These are phyloP conservation scores for Ailanthus altissimus DNA, from an alignment of 345 rosid species.

Conservation along the genomic window DNA sequence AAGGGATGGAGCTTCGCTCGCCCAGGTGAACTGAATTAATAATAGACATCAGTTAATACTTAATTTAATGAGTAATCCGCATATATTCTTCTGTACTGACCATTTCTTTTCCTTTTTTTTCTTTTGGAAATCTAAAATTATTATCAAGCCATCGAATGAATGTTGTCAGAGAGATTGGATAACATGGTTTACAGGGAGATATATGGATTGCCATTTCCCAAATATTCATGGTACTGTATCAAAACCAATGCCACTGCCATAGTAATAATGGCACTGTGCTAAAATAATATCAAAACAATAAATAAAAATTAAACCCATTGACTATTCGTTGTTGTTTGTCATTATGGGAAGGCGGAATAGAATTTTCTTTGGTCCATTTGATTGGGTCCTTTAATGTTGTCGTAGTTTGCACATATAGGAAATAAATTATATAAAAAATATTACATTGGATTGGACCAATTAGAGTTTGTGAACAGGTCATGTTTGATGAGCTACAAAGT, in stretches of 20 bases:
- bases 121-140: no score
- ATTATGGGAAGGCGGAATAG: slow-evolving; percentile 38
- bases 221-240: slow-evolving; percentile 24
- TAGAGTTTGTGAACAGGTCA: slow-evolving; percentile 5
- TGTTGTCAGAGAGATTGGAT: slow-evolving; percentile 16
- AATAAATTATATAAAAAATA: not conserved
- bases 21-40: not conserved
- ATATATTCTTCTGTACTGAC: no score
- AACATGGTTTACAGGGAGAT: slow-evolving; percentile 10
- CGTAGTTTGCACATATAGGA: slow-evolving; percentile 37
- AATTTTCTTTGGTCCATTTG: slow-evolving; percentile 33
- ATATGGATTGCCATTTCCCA: not conserved
- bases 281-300: no score
- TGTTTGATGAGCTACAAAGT: slow-evolving; percentile 19
- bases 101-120: no score
- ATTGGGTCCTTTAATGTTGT: slow-evolving; percentile 43
- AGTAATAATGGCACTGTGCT: no score
- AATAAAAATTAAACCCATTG: no score
- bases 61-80: not conserved
- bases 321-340: slow-evolving; percentile 39
- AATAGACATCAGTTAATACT: not conserved
- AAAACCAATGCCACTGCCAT: no score
- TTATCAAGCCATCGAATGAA: slow-evolving; percentile 20
- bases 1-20: not conserved
- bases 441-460: not conserved